phyloP scores from a whole-genome alignment of 768 basidiomycete genomes.

The Crepidotus variabilis region DNA sequence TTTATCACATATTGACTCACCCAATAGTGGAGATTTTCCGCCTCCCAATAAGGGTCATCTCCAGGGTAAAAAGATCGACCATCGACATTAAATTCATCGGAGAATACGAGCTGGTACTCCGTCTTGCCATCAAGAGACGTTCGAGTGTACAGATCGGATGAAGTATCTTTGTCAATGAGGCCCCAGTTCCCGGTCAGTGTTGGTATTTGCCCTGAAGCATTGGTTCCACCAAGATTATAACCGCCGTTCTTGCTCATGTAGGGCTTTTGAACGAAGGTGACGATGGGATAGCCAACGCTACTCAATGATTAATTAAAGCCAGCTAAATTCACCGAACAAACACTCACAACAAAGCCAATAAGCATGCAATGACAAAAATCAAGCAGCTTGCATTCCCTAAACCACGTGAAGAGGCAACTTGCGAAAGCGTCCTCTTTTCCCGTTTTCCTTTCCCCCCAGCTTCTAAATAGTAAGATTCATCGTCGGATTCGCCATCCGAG shows the following conservation, averaged over 20 bases:
- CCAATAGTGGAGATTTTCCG: conserved; percentile 79
- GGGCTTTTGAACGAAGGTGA: conserved; percentile 24
- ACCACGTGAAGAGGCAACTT: conserved; percentile 55
- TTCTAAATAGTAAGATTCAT: conserved; percentile 26
- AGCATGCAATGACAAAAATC: conserved; percentile 32
- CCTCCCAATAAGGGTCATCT: conserved; percentile 85
- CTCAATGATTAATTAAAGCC: not conserved
- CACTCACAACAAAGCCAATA: conserved; percentile 63
- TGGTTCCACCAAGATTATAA: conserved; percentile 50
- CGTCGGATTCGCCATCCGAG: conserved; percentile 39
- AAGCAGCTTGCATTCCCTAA: conserved; percentile 62
- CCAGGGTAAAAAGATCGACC: conserved; percentile 77
- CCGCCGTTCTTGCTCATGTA: conserved; percentile 23
- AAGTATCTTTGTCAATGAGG: conserved; percentile 55
- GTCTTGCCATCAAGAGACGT: conserved; percentile 54
- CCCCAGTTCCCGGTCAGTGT: conserved; percentile 47
- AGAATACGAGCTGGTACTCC: conserved; percentile 58
- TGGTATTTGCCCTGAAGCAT: conserved; percentile 57
- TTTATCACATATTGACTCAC: conserved; percentile 22
- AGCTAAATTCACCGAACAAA: not conserved
- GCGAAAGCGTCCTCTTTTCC: not conserved
- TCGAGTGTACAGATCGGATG: conserved; percentile 49
- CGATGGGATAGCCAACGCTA: conserved; percentile 37
- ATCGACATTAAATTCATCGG: conserved; percentile 74
- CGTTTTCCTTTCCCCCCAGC: not conserved